Conservation (phyloP, 208 protist species). For the Acanthamoeba lenticulata region DNA sequence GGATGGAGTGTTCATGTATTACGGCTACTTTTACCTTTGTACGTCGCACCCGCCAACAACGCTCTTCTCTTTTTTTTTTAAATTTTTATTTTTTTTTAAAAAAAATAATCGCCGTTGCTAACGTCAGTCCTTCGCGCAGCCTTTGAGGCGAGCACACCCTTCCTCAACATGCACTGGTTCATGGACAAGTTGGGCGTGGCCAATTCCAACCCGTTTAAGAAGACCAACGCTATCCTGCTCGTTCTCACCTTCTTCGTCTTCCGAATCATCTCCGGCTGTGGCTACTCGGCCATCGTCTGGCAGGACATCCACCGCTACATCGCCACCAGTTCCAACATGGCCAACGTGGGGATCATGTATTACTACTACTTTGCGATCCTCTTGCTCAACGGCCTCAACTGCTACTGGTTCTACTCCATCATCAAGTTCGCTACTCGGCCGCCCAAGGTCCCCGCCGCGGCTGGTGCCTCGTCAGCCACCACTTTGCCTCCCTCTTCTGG, state of each 20-base stretch:
- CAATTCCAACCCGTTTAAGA: conserved; percentile 3
- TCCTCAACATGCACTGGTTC: conserved; percentile 52
- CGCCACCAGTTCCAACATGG: background rate
- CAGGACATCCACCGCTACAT: conserved; percentile 7
- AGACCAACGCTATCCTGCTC: background rate
- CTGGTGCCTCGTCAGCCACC: background rate
- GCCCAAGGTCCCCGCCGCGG: background rate
- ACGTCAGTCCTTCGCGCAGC: too few relatives aligned
- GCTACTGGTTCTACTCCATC: conserved; percentile 60
- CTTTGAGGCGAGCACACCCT: conserved; percentile 52
- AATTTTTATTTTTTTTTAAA: too few relatives aligned
- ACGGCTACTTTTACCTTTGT: conserved; percentile 53
- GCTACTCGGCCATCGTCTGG: conserved; percentile 52
- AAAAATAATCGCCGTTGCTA: too few relatives aligned
- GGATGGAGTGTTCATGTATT: conserved; percentile 54
- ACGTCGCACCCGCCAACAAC: too few relatives aligned
- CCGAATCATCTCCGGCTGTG: conserved; percentile 17
- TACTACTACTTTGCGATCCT: conserved; percentile 55
- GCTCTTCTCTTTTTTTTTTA: too few relatives aligned
- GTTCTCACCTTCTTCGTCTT: conserved; percentile 17
- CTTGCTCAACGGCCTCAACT: conserved; percentile 7
- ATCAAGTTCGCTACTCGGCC: conserved; percentile 4
- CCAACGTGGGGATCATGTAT: conserved; percentile 23
- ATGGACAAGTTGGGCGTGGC: conserved; percentile 49
- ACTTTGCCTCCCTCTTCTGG: too few relatives aligned